Evolutionary conservation across 2,329 filamentous ascomycete genomes (phyloP).

Genomic region (Ceratocystis huliohia): DNA sequence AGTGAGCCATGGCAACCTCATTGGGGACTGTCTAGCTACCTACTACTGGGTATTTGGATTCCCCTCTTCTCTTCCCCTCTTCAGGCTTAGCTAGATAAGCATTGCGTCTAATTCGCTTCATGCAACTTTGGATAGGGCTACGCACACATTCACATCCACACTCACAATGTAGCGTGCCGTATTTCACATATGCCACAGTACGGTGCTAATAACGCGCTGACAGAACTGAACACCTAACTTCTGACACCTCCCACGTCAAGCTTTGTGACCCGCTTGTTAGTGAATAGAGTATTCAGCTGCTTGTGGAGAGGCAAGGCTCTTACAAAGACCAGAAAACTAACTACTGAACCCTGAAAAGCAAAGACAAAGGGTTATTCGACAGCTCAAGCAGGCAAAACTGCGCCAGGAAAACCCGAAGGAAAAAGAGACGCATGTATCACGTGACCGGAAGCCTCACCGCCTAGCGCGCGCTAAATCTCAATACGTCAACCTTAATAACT

Average conservation of each 20-base stretch:
- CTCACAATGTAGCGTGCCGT: neutral
- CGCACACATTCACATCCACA: neutral
- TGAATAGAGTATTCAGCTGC: neutral
- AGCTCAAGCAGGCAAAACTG: neutral
- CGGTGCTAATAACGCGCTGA: neutral
- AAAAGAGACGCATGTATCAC: neutral
- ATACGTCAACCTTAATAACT: neutral
- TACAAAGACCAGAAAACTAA: neutral
- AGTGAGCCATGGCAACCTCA: slow-evolving; percentile 6
- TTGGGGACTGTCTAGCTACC: neutral
- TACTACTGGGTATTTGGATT: neutral
- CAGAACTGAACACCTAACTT: neutral
- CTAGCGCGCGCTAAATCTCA: neutral
- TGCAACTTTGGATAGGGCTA: no score
- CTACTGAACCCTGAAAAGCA: neutral
- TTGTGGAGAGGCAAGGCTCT: neutral
- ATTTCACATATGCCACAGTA: no score
- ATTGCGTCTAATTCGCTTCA: no score
- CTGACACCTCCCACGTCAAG: neutral
- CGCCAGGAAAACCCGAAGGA: neutral
- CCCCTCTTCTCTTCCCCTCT: neutral
- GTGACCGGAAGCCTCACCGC: neutral
- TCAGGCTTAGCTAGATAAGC: neutral
- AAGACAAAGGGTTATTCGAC: neutral
- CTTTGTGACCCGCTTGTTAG: neutral